These are phyloP conservation scores for Stentor roeselii DNA, from an alignment of 73 alveolate genomes.

Conservation along the genomic window DNA sequence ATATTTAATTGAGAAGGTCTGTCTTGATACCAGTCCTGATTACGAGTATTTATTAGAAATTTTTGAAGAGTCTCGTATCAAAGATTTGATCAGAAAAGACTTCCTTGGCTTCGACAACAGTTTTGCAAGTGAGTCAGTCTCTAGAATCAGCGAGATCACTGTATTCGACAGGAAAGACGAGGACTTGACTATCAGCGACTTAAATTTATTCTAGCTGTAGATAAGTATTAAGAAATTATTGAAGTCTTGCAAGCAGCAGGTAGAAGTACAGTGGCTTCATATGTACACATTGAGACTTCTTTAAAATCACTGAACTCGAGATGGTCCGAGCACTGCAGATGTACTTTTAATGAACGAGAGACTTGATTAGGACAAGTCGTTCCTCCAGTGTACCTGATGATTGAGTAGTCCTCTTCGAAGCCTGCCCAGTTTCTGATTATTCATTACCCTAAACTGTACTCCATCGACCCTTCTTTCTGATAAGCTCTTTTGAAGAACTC, in stretches of 20 bases:
- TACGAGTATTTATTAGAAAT: too few species aligned
- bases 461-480: background rate
- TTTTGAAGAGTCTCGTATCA: too few species aligned
- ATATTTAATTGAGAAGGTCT: too few species aligned
- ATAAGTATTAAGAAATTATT: too few species aligned
- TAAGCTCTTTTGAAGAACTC: background rate
- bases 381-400: constrained; percentile 9
- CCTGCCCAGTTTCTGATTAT: constrained; percentile 1
- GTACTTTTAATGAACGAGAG: background rate
- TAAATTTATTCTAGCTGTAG: background rate
- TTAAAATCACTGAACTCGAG: background rate
- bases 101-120: too few species aligned
- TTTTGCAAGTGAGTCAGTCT: too few species aligned
- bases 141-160: too few species aligned
- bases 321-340: background rate
- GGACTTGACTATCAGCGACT: too few species aligned
- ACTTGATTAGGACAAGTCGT: background rate
- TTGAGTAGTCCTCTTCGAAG: background rate
- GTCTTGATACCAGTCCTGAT: too few species aligned
- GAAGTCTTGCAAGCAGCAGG: constrained; percentile 1
- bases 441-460: background rate
- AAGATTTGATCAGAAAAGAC: too few species aligned
- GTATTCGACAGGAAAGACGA: too few species aligned
- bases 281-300: background rate
- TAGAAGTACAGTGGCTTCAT: background rate